Base-by-base conservation (phyloP, 305 asterid species). In the Petunia hybrid region DNA sequence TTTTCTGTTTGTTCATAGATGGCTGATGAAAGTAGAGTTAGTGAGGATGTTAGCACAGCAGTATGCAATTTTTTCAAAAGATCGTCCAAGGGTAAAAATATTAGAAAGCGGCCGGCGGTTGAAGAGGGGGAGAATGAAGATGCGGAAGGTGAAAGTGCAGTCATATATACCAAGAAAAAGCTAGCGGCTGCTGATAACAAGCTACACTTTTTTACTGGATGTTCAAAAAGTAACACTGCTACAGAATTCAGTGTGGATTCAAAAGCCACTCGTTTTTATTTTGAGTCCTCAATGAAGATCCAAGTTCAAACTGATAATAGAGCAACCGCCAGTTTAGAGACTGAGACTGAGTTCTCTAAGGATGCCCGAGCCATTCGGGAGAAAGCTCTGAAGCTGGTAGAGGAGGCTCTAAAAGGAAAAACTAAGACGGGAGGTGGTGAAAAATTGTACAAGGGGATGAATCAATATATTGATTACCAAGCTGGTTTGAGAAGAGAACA, bases 401-500 rank as follows among this genome's bases (percentile, higher is more conserved):
- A 89, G 83, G 93, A 88, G 69, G 90, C 88, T 43, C 67, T 95
- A 86, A 92, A 95, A 84, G 98, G 97, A 69, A 93, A 93, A 80
- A 81, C 81, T 2, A 89, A 92, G 83, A 80, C 82, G 13, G 87
- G 78, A 51, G 92, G 89, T 10, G 90, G 84, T n/a, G 97, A 89
- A 67, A 95, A 93, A 83, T 78, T 22, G 31, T 22, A 22, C 31
- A 22, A 22, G 31, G 31, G 31, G 31, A 22, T 22, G 31, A 22
- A 22, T 22, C 31, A 22, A 22, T 22, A 22, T 22, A 22, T 22
- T 22, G 31, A 22, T 22, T 22, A 22, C 31, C 92, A 93, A 77
- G 99, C 97, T 80, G 99, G 99, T 78, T 95, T 95, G 76, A 77
- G 98, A 66, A 89, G 98, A 70, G 99, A 93, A 91, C 97, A 88